Conservation (phyloP, 1,284 basidiomycete species). For the Naganishia cerealis region DNA sequence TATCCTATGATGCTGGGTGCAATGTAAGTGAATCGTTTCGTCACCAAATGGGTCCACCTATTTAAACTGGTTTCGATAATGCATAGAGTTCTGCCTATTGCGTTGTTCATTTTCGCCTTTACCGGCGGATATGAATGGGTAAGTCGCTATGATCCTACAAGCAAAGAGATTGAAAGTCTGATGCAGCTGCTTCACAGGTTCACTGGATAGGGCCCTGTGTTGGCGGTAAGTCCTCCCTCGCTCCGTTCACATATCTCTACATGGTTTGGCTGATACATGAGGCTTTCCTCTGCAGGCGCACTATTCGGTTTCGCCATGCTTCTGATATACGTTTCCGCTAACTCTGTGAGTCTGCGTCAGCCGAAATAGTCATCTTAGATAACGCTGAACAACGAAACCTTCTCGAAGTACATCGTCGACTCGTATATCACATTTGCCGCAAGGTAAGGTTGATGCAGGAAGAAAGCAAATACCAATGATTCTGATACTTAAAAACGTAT, state of each 20-base stretch:
- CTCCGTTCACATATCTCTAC: neutral
- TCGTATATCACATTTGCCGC: constrained; percentile 45
- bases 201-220: constrained; percentile 47
- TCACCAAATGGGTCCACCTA: neutral
- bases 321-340: constrained; percentile 49
- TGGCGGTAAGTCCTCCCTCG: constrained; percentile 28
- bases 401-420: constrained; percentile 44
- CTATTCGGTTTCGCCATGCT: constrained; percentile 48
- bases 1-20: constrained; percentile 46
- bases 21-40: constrained; percentile 2
- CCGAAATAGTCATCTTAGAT: neutral
- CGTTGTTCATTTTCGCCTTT: constrained; percentile 54
- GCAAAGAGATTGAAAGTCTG: neutral
- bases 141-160: neutral
- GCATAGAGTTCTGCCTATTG: constrained; percentile 45
- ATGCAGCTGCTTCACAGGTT: constrained; percentile 24
- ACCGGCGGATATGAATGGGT: constrained; percentile 39
- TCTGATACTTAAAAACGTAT: neutral
- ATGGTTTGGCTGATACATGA: neutral
- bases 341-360: constrained; percentile 34
- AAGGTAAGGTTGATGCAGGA: neutral
- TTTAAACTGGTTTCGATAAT: neutral
- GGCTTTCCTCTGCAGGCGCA: constrained; percentile 10
- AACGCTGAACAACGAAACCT: neutral
- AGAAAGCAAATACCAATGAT: constrained; percentile 21